Percentiles rank a stretch among this genome's conserved stretches.
phyloP scores from a whole-genome alignment of 169 alveolate species.

The Cryptosporidium ubiquitum region DNA sequence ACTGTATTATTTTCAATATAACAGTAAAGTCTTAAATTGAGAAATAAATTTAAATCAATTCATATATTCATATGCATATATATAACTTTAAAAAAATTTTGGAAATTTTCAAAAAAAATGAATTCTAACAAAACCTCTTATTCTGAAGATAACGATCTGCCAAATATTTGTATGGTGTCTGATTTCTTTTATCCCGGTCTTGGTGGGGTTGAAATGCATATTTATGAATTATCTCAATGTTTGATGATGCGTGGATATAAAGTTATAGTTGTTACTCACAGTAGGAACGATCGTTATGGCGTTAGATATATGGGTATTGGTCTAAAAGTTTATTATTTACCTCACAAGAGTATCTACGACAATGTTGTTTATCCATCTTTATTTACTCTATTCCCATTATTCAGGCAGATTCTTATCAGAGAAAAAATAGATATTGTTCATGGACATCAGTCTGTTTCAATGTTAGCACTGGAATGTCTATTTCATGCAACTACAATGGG shows the following conservation, averaged over 20 bases:
- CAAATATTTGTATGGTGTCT: conserved; percentile 78
- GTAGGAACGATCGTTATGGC: conserved; percentile 92
- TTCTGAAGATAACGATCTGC: conserved; percentile 7
- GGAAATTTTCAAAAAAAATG: not conserved
- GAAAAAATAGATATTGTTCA: conserved; percentile 96
- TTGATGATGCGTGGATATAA: conserved; percentile 94
- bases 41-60: not conserved
- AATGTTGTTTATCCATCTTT: conserved; percentile 82
- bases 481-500: conserved; percentile 87
- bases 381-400: conserved; percentile 80
- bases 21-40: not conserved
- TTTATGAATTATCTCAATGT: conserved; percentile 93
- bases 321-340: conserved; percentile 96
- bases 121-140: not conserved
- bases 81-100: not conserved
- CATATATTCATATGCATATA: not conserved
- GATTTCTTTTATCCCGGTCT: conserved; percentile 96
- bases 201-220: conserved; percentile 99
- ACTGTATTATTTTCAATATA: not conserved
- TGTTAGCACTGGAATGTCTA: conserved; percentile 81
- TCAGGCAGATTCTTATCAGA: conserved; percentile 92
- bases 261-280: conserved; percentile 96
- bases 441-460: conserved; percentile 92
- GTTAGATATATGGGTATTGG: conserved; percentile 98
- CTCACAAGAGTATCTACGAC: conserved; percentile 88